Evolutionary conservation across 73 alveolate species (phyloP), one percentile per base, ranked within the genome.

Genomic region (Paramecium sonneborni): DNA sequence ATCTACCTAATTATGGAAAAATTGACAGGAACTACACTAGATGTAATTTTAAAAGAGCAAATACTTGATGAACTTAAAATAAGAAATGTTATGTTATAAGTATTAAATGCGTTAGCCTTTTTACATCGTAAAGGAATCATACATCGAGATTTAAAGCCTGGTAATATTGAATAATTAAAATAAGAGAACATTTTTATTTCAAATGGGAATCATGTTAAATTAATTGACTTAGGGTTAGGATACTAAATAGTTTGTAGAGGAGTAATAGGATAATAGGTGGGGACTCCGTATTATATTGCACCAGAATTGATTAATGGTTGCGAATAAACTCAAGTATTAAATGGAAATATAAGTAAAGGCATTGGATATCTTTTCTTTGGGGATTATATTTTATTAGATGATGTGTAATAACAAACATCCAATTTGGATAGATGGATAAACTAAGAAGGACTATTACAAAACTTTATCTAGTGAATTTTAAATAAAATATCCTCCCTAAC

Each of bases 121-220:
- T 32, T 57, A 21, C 92, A 85, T 52, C 12, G 44, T 6, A 85
- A 85, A 52, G 92, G 92, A n/a, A 85, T 85, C 12, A 46, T 85
- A 18, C 92, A 85, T 67, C 56, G 92, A 85, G 92, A 85, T 52
- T 12, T 85, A 37, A 85, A 85, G 18, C 89, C 89, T 39, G 86
- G 86, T 70, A 70, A 1, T 28, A n/a, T 70, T 2, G 0, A 3
- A 35, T 35, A 11, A n/a, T 12, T 2, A 11, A 32, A 14, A 26
- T 18, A 3, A 70, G 86, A 70, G 5, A 70, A 70, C 7, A 70
- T 70, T 12, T 70, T 70, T 35, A 70, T 70, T 0, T 70, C 56
- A 5, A 35, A 70, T 18, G 41, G 41, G 28, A 70, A 70, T 70
- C 41, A 32, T 32, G 86, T 70, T 3, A 70, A 70, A 35, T 35